phyloP scores from a whole-genome alignment of 768 basidiomycete species.

The Trametes maxima region DNA sequence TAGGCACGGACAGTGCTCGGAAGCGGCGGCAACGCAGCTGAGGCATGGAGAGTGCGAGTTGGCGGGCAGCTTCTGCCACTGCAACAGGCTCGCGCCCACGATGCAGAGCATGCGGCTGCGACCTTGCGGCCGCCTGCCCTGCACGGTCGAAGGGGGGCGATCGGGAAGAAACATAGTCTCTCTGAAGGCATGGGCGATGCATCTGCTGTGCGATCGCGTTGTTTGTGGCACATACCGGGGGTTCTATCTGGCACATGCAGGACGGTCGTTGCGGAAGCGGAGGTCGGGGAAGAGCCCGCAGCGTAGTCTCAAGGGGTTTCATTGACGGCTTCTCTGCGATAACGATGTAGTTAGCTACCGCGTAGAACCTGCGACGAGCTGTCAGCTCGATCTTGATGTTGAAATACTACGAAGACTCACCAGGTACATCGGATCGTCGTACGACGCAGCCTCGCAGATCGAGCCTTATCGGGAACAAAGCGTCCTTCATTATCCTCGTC shows the following conservation, averaged over 20 bases:
- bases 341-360: neutral
- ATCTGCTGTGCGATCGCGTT: too few species aligned
- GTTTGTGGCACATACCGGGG: too few species aligned
- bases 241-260: too few species aligned
- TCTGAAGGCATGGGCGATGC: too few species aligned
- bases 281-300: too few species aligned
- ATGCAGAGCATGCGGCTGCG: constrained; percentile 13
- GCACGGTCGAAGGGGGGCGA: neutral
- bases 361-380: neutral
- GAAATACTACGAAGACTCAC: neutral
- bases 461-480: too few species aligned
- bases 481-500: too few species aligned
- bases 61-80: neutral
- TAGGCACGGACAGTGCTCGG: neutral
- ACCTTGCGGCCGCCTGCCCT: constrained; percentile 10
- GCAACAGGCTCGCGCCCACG: neutral
- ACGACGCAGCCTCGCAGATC: neutral
- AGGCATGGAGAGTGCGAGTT: constrained; percentile 15
- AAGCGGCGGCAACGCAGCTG: constrained; percentile 17
- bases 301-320: neutral
- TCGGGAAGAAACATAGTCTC: neutral
- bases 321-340: neutral
- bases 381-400: neutral
- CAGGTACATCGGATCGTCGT: neutral
- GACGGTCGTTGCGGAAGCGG: too few species aligned